phyloP scores from a whole-genome alignment of 169 alveolate species.

The Plasmodium fragile region DNA sequence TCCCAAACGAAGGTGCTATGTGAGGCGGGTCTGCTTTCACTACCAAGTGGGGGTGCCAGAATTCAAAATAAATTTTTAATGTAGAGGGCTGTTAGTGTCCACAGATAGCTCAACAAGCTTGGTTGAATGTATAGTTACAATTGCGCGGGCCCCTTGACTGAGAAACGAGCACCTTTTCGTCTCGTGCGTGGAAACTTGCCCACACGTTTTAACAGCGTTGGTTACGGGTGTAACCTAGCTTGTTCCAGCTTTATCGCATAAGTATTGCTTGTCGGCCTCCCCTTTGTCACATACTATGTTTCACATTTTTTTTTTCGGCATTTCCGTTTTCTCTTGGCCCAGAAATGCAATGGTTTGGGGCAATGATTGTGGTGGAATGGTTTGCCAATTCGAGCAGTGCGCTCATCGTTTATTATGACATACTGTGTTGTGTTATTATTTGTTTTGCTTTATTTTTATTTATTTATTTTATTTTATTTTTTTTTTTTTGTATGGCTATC shows the following conservation, averaged over 20 bases:
- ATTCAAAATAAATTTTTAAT: too few relatives aligned
- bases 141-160: background rate
- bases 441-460: background rate
- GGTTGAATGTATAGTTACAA: background rate
- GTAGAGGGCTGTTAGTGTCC: background rate
- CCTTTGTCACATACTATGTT: background rate
- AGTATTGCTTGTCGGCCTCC: background rate
- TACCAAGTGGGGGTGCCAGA: background rate
- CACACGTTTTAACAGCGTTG: background rate
- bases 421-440: background rate
- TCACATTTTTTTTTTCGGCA: background rate
- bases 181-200: background rate
- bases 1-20: background rate
- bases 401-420: background rate
- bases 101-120: background rate
- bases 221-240: background rate
- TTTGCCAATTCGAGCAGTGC: background rate
- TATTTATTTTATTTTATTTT: background rate
- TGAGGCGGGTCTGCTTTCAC: background rate
- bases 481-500: background rate
- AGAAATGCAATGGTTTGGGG: background rate
- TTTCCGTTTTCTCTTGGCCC: background rate
- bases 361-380: background rate
- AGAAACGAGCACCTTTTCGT: background rate
- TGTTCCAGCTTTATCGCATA: background rate